Percentiles rank a stretch among this genome's conserved stretches.
These are phyloP conservation scores for Stagonosporopsis cucurbitacearum DNA, from an alignment of 2,329 filamentous ascomycete genomes.

Conservation along the genomic window DNA sequence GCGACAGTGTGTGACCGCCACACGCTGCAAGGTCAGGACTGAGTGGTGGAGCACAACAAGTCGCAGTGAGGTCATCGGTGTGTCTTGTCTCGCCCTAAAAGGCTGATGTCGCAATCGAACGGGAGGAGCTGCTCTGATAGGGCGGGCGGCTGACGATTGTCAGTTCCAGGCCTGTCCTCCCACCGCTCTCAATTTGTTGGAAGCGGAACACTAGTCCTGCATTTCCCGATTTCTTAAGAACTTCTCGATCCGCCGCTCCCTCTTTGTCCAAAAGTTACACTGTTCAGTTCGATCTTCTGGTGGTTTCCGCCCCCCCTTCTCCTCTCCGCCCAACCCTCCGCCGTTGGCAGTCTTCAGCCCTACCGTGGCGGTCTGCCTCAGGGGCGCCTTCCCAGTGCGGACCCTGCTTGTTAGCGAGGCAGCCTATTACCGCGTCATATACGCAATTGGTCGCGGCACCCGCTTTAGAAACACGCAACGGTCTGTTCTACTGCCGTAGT, in stretches of 20 bases:
- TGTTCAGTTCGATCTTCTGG: neutral
- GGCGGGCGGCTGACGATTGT: constrained; percentile 15
- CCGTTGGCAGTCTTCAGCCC: constrained; percentile 14
- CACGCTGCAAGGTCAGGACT: neutral
- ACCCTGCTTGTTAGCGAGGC: constrained; percentile 17
- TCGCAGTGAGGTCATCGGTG: constrained; percentile 6
- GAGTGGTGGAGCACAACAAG: constrained; percentile 4
- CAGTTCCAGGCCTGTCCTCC: constrained; percentile 7
- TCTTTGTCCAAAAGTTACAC: constrained; percentile 1
- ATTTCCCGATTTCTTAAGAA: constrained; percentile 15
- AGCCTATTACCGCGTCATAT: constrained; percentile 4
- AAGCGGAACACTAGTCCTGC: constrained; percentile 9
- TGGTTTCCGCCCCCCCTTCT: constrained; percentile 8
- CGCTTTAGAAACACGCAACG: constrained; percentile 4
- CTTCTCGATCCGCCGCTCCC: constrained; percentile 15
- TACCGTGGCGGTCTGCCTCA: constrained; percentile 11
- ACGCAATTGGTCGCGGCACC: constrained; percentile 11
- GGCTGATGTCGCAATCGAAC: constrained; percentile 18
- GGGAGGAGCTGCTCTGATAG: constrained; percentile 2
- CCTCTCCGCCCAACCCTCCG: constrained; percentile 14
- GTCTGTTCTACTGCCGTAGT: constrained; percentile 4
- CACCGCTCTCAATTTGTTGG: constrained; percentile 1
- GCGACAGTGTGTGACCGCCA: constrained; percentile 2
- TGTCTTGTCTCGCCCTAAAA: constrained; percentile 2
- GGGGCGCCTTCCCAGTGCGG: constrained; percentile 1